These are phyloP conservation scores for Jackrogersella minutella DNA, from an alignment of 495 filamentous ascomycete species.

Conservation along the genomic window DNA sequence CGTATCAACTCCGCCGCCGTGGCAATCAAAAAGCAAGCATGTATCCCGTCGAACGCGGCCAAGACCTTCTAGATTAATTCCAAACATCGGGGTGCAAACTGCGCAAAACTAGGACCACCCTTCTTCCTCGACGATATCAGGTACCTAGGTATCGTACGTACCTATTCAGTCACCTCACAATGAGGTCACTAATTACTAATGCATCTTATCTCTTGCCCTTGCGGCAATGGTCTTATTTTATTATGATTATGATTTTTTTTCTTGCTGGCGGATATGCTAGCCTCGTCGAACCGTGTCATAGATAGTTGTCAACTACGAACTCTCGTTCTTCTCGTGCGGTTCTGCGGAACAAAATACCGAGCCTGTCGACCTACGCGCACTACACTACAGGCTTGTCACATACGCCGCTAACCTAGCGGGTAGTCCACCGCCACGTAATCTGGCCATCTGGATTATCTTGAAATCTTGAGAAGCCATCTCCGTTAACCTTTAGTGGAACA, in stretches of 20 bases:
- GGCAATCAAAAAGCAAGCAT: constrained; percentile 10
- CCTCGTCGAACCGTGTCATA: not conserved
- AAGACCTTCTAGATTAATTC: constrained; percentile 31
- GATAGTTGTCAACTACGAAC: not conserved
- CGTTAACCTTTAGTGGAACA: constrained; percentile 38
- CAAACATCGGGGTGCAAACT: not conserved
- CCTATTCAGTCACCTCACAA: constrained; percentile 26
- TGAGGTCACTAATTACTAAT: constrained; percentile 1
- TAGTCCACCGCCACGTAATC: constrained; percentile 5
- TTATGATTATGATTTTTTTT: too few species aligned
- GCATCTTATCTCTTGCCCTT: constrained; percentile 8
- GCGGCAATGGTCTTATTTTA: not conserved
- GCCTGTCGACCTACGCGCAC: not conserved
- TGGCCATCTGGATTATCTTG: not conserved
- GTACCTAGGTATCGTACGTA: too few species aligned
- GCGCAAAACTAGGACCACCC: not conserved
- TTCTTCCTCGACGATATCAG: too few species aligned
- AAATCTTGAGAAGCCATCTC: not conserved
- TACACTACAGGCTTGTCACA: not conserved
- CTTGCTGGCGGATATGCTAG: not conserved
- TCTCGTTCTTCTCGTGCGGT: not conserved
- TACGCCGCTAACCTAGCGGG: not conserved
- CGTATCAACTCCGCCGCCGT: constrained; percentile 3
- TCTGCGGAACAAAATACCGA: not conserved
- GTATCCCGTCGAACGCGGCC: not conserved